Evolutionary conservation across 768 basidiomycete genomes (phyloP).

Genomic region (Phanerochaete sordida): DNA sequence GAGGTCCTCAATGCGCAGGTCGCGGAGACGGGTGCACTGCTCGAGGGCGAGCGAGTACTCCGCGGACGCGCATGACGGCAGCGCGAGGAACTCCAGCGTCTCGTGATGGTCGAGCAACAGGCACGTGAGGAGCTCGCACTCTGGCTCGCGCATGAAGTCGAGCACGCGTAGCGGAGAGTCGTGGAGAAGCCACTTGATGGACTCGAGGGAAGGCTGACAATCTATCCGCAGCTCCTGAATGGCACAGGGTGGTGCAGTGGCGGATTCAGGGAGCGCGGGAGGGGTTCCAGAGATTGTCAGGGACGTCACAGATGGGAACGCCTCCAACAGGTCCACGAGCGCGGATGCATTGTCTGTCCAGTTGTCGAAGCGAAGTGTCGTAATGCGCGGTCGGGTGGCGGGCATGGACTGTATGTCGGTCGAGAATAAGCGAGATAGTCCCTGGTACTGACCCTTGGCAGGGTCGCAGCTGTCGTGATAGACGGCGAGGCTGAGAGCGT

Average conservation of each 20-base stretch:
- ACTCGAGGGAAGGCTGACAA: constrained; percentile 63
- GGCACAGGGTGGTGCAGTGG: constrained; percentile 39
- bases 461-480: constrained; percentile 41
- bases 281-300: constrained; percentile 50
- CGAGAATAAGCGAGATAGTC: constrained; percentile 18
- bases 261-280: constrained; percentile 44
- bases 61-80: constrained; percentile 50
- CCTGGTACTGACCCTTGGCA: constrained; percentile 15
- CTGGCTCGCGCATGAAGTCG: constrained; percentile 60
- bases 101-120: constrained; percentile 47
- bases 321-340: constrained; percentile 57
- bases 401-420: constrained; percentile 47
- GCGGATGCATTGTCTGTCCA: constrained; percentile 63
- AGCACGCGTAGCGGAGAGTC: constrained; percentile 44
- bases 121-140: constrained; percentile 49
- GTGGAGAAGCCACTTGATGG: constrained; percentile 70
- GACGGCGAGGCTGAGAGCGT: constrained; percentile 50
- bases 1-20: constrained; percentile 55
- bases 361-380: constrained; percentile 59
- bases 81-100: constrained; percentile 49
- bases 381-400: constrained; percentile 51
- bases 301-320: constrained; percentile 56
- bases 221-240: constrained; percentile 58
- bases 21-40: constrained; percentile 47
- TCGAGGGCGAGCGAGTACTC: constrained; percentile 44